Base-by-base conservation (phyloP, 768 basidiomycete genomes). In the Cystobasidium ongulense region DNA sequence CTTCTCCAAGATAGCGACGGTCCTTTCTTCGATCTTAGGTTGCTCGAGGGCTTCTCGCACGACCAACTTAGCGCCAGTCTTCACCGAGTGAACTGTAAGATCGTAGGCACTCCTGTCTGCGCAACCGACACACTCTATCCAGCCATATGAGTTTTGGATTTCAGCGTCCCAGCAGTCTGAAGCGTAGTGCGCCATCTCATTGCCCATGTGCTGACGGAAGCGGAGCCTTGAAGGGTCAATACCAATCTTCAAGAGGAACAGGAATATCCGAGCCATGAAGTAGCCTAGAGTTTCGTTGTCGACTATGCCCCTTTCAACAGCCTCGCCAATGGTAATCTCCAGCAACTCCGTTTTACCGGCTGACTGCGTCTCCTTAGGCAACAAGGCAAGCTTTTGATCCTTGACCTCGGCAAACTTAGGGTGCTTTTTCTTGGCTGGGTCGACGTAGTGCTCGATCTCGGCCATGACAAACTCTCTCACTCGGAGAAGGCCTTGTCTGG, bases 131-230 rank as follows among this genome's bases (percentile, higher is more conserved):
- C 96, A 99, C 83, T 99, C 96, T 66, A 92, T 95, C 96, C 96
- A 99, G 54, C 89, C 87, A 75, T 88, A 89, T 62, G 91, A 90
- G 67, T 91, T 92, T 75, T 92, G 86, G 76, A 98, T 97, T 84
- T 99, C 96, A 52, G 94, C 96, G 80, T 99, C 96, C 96, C 96
- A 99, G 82, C 96, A 99, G 82, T 98, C 95, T 43, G 92, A 87
- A 68, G 96, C 95, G 81, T 99, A 99, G 81, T 98, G 96, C 0
- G 96, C 96, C 95, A 98, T 98, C 84, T 98, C 96, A 82, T 98
- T 99, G 41, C 83, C 86, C 96, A 98, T 98, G 81, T 99, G 96
- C 80, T 99, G 96, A 38, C 96, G 86, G 86, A 97, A 98, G 65
- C 96, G 87, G 76, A 97, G 84, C 8, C 92, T 87, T 59, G 80